A percentile compares a stretch with the other conserved stretches of the same genome.
phyloP scores from a whole-genome alignment of 129 eudicot species.

The Apium graveolens region DNA sequence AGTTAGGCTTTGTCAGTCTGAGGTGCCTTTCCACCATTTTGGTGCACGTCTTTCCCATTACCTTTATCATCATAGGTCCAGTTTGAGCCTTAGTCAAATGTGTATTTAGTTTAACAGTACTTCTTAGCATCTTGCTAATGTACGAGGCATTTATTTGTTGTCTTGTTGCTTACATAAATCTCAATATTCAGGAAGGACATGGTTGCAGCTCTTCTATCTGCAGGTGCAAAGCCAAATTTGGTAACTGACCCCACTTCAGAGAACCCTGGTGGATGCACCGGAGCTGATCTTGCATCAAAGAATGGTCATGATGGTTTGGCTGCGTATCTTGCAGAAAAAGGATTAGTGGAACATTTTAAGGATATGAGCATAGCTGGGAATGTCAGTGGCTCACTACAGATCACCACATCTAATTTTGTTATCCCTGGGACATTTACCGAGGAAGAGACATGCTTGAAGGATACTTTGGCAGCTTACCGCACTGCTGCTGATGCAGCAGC shows the following conservation, averaged over 20 bases:
- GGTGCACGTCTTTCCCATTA: background rate
- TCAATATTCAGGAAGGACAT: conserved; percentile 56
- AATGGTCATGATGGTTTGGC: conserved; percentile 80
- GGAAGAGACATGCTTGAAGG: conserved; percentile 73
- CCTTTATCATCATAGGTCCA: background rate
- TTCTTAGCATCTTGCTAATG: background rate
- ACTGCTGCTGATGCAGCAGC: conserved; percentile 99
- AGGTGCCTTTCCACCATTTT: background rate
- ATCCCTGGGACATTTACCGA: conserved; percentile 35
- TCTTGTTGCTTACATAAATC: background rate
- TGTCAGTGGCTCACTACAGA: conserved; percentile 67
- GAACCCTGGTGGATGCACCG: conserved; percentile 71
- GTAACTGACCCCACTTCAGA: conserved; percentile 90
- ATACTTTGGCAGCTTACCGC: conserved; percentile 83
- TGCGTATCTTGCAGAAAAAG: conserved; percentile 93
- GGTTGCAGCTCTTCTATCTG: conserved; percentile 89
- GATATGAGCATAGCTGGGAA: conserved; percentile 97
- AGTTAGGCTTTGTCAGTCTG: background rate
- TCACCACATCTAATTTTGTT: conserved; percentile 31
- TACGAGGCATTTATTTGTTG: background rate
- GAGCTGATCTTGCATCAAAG: conserved; percentile 88
- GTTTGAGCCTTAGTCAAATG: background rate
- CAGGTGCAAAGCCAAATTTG: conserved; percentile 90
- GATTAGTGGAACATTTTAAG: conserved; percentile 66
- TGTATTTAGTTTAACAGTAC: background rate